Percentiles rank a stretch among this genome's conserved stretches.
These are phyloP conservation scores for Barnettozyma wickerhamii DNA, from an alignment of 805 yeast species.

Conservation along the genomic window DNA sequence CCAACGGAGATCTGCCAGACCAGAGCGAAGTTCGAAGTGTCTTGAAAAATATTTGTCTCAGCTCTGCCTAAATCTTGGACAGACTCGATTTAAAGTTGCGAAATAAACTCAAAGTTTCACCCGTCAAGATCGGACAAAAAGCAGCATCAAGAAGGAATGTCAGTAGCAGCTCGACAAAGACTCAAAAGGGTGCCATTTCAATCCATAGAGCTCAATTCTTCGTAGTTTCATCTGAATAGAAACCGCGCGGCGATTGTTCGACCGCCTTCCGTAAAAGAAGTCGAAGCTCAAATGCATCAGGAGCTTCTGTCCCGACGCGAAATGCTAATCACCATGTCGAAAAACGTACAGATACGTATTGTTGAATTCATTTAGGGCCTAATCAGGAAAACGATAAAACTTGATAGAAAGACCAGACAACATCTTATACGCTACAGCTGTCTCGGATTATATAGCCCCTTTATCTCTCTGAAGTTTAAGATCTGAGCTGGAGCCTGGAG, in stretches of 20 bases:
- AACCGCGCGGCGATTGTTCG: too few species aligned
- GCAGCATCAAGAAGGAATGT: not conserved
- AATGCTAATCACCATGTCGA: not conserved
- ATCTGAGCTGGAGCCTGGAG: too few species aligned
- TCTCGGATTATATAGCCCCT: too few species aligned
- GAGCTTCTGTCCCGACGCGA: not conserved
- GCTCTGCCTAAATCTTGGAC: not conserved
- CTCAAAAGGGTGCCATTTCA: too few species aligned
- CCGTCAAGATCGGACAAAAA: not conserved
- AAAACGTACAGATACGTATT: not conserved
- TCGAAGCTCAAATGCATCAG: too few species aligned
- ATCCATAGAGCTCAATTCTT: too few species aligned
- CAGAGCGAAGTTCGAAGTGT: not conserved
- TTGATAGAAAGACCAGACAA: too few species aligned
- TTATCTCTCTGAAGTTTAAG: too few species aligned
- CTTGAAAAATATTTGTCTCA: not conserved
- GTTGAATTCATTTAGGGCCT: not conserved
- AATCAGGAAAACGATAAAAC: too few species aligned
- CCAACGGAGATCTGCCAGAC: not conserved
- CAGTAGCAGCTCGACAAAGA: not conserved
- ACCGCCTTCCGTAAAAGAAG: too few species aligned
- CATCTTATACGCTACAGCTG: too few species aligned
- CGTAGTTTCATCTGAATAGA: too few species aligned
- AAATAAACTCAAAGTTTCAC: not conserved
- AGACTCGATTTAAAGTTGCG: not conserved